Percentiles rank a stretch among this genome's conserved stretches.
phyloP scores from a whole-genome alignment of 768 basidiomycete species.

The Mycena rebaudengoi region DNA sequence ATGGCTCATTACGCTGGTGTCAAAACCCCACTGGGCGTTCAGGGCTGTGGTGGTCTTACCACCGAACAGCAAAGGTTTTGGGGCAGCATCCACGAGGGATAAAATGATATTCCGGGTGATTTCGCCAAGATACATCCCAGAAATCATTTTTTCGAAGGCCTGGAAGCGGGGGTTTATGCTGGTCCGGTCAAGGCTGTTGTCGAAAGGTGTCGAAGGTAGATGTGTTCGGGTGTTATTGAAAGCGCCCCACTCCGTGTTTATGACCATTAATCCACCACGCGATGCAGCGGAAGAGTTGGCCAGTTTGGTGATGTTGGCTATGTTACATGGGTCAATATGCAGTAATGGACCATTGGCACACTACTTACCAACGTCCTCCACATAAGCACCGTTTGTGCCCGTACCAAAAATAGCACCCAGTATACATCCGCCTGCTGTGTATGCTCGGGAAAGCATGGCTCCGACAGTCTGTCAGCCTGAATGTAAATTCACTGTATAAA shows the following conservation, averaged over 20 bases:
- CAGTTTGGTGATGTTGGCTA: conserved; percentile 84
- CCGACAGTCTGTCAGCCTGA: conserved; percentile 89
- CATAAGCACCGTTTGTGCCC: conserved; percentile 97
- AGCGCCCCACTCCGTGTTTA: conserved; percentile 99
- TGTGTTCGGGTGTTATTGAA: conserved; percentile 93
- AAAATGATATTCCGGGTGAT: conserved; percentile 87
- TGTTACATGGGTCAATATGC: not conserved
- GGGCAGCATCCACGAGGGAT: conserved; percentile 80
- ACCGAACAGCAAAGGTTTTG: conserved; percentile 76
- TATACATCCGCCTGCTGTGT: conserved; percentile 90
- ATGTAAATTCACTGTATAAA: conserved; percentile 1
- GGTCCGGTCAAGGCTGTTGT: conserved; percentile 91
- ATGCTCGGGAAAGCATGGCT: conserved; percentile 90
- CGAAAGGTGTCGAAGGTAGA: conserved; percentile 88
- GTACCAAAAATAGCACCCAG: conserved; percentile 96
- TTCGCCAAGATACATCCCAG: conserved; percentile 99
- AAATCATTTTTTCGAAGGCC: conserved; percentile 98
- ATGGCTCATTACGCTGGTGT: conserved; percentile 91
- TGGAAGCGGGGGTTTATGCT: conserved; percentile 94
- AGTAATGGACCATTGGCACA: not conserved
- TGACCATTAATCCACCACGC: conserved; percentile 84
- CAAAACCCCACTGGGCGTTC: conserved; percentile 94
- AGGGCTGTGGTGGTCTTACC: conserved; percentile 77
- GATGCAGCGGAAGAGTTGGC: conserved; percentile 66
- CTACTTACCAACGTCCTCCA: conserved; percentile 75